Base-by-base conservation (phyloP, 1,284 basidiomycete genomes). In the Malassezia sympodialis region DNA sequence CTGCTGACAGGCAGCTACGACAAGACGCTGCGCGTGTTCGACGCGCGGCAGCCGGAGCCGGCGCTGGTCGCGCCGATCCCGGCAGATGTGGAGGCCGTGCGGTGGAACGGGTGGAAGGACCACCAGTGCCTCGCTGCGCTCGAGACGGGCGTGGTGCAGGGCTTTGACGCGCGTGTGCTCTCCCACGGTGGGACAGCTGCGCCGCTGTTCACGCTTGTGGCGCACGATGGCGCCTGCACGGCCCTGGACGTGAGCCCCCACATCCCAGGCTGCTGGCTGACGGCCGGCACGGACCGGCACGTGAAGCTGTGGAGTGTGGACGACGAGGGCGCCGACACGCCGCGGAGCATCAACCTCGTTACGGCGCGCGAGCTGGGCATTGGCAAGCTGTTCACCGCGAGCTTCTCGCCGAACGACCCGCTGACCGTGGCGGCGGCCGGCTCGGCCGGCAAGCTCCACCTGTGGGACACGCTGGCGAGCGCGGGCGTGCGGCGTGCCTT, bases 91-190 rank as follows among this genome's bases (percentile, higher is more conserved):
- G 93, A 99, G 76, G 86, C 87, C 43, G 77, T 96, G 39, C 79
- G 85, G 59, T 98, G 94, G 94, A 90, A 98, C 77, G 93, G 91
- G 47, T 96, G 89, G 87, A 84, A 89, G 53, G 80, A 80, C 3
- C 82, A 85, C 58, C 80, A 81, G 4, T 96, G 96, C 79, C 90
- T 90, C 68, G 91, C 93, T 62, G 73, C 86, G 75, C 34, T 44
- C 37, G 55, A 62, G 50, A 58, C 55, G 27, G 52, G 60, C 24
- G 24, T 53, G 1, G 55, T 59, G 0, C 65, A 91, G 86, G 87
- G 90, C 15, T 99, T 88, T 72, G 93, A 99, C 73, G 86, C 84
- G 4, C 83, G 91, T 50, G 84, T 83, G 24, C 79, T 96, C 2
- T 83, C 83, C 0, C 81, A 83, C 0, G 47, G 67, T 26, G 65